Evolutionary conservation across 139 green algal genomes (phyloP).

Genomic region (Tetraselmis striata): DNA sequence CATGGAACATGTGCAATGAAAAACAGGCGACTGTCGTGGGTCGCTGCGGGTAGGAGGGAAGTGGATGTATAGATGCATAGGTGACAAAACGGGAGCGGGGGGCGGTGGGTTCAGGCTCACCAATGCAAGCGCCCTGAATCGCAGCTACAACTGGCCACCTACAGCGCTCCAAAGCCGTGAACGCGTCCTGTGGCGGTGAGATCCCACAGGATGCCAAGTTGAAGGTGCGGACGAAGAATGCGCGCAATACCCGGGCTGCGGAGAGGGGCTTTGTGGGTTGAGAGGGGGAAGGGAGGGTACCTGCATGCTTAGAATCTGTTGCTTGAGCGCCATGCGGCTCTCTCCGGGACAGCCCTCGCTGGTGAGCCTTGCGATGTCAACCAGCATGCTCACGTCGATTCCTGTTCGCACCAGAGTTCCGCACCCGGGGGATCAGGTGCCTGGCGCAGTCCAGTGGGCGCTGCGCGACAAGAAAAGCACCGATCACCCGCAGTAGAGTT

Average conservation of each 20-base stretch:
- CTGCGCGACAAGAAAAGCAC: too few relatives aligned
- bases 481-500: too few relatives aligned
- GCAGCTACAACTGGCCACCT: slow-evolving; percentile 57
- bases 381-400: background rate
- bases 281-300: background rate
- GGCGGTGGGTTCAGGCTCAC: too few relatives aligned
- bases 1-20: too few relatives aligned
- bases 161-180: slow-evolving; percentile 57
- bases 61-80: too few relatives aligned
- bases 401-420: too few relatives aligned
- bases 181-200: slow-evolving; percentile 49
- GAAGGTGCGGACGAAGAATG: background rate
- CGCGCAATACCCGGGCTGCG: background rate
- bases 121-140: slow-evolving; percentile 41
- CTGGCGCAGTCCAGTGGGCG: too few relatives aligned
- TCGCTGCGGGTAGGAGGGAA: too few relatives aligned
- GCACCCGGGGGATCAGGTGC: too few relatives aligned
- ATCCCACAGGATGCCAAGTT: background rate
- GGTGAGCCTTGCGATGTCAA: background rate
- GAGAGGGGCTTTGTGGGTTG: background rate
- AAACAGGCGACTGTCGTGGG: too few relatives aligned
- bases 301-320: background rate
- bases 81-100: too few relatives aligned
- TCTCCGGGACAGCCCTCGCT: background rate
- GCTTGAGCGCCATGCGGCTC: background rate